phyloP scores from a whole-genome alignment of 2,329 filamentous ascomycete species.

The Fusarium sp. region DNA sequence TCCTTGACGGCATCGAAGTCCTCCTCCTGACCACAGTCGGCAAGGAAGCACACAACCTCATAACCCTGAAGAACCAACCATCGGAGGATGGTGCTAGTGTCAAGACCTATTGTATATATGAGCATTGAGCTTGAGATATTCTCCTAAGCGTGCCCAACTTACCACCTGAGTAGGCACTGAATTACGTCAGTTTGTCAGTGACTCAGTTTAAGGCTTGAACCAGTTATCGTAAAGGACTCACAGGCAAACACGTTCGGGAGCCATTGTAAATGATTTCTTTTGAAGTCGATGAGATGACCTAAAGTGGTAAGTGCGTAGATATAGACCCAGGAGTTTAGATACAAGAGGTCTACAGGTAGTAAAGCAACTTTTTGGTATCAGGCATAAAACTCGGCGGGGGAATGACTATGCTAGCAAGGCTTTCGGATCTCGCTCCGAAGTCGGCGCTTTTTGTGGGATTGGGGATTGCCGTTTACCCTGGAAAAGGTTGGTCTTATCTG shows the following conservation, averaged over 20 bases:
- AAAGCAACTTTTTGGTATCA: conserved; percentile 4
- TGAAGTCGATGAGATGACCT: conserved; percentile 3
- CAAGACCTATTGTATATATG: conserved; percentile 29
- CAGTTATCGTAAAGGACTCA: conserved; percentile 24
- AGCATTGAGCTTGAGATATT: conserved; percentile 11
- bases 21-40: conserved; percentile 77
- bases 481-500: background rate
- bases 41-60: conserved; percentile 60
- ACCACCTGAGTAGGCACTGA: conserved; percentile 45
- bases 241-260: conserved; percentile 43
- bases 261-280: conserved; percentile 29
- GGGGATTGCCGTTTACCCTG: background rate
- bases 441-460: background rate
- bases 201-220: background rate
- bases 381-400: conserved; percentile 8
- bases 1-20: conserved; percentile 77
- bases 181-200: conserved; percentile 26
- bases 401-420: background rate
- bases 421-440: conserved; percentile 18
- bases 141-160: conserved; percentile 14
- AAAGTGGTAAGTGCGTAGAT: conserved; percentile 14
- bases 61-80: conserved; percentile 24
- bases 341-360: conserved; percentile 2
- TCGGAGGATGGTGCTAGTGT: conserved; percentile 40
- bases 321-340: conserved; percentile 12